phyloP scores from a whole-genome alignment of 1,139 yeast genomes.

The Casaregolazyma lundiana region DNA sequence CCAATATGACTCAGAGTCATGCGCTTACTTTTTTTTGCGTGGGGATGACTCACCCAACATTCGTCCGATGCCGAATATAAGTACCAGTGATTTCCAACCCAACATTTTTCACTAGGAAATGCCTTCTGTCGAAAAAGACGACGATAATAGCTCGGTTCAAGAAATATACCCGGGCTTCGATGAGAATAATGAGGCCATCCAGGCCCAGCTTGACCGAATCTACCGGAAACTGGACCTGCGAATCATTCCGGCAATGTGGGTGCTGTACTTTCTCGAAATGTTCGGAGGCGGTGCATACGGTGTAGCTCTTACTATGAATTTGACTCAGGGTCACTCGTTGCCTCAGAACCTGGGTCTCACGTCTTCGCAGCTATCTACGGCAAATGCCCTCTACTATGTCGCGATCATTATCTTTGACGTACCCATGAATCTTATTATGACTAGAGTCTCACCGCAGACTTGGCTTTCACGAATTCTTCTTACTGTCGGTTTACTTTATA shows the following conservation, averaged over 20 bases:
- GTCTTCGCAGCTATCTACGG: constrained; percentile 60
- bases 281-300: constrained; percentile 79
- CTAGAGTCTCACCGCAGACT: constrained; percentile 75
- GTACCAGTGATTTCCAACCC: background rate
- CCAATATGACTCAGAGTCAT: constrained; percentile 9
- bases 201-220: constrained; percentile 47
- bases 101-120: background rate
- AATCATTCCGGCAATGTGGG: constrained; percentile 82
- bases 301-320: constrained; percentile 76
- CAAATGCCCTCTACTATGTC: constrained; percentile 77
- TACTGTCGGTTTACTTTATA: constrained; percentile 69
- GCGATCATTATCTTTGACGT: constrained; percentile 81
- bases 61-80: constrained; percentile 1
- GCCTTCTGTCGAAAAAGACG: background rate
- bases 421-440: constrained; percentile 84
- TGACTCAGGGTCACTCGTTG: constrained; percentile 58
- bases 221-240: constrained; percentile 65
- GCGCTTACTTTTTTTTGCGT: background rate
- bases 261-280: constrained; percentile 70
- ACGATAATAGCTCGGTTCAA: background rate
- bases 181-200: constrained; percentile 7
- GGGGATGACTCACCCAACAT: constrained; percentile 10
- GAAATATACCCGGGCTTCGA: constrained; percentile 9
- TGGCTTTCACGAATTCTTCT: constrained; percentile 80
- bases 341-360: constrained; percentile 48